These are phyloP conservation scores for Achaetomium macrosporum DNA, from an alignment of 2,329 filamentous ascomycete genomes.

Conservation along the genomic window DNA sequence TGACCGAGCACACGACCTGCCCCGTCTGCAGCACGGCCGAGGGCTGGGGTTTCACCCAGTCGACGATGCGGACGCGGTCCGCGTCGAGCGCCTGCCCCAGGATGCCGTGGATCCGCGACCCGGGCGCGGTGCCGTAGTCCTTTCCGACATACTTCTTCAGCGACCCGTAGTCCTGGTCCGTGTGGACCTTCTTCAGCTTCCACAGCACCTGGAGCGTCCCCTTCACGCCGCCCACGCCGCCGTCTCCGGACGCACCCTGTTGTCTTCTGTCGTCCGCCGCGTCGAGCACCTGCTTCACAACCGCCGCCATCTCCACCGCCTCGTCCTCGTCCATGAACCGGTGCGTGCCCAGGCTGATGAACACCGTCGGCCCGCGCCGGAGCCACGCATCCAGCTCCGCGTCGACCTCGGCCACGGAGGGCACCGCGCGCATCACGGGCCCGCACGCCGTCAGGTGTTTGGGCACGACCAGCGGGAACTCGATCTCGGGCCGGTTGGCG, in stretches of 20 bases:
- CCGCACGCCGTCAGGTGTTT: slow-evolving; percentile 39
- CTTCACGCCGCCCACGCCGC: not conserved
- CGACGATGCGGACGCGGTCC: slow-evolving; percentile 32
- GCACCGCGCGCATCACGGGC: slow-evolving; percentile 37
- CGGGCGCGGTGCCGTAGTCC: not conserved
- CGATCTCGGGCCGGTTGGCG: slow-evolving; percentile 28
- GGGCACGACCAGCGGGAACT: slow-evolving; percentile 33
- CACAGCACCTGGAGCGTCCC: slow-evolving; percentile 34
- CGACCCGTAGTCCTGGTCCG: slow-evolving; percentile 27
- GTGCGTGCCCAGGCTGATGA: slow-evolving; percentile 45
- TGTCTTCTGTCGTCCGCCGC: slow-evolving; percentile 6
- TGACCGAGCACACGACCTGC: slow-evolving; percentile 35
- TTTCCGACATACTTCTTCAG: slow-evolving; percentile 13
- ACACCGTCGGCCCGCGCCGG: slow-evolving; percentile 35
- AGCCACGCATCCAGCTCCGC: slow-evolving; percentile 41
- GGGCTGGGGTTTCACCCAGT: slow-evolving; percentile 38
- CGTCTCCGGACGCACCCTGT: slow-evolving; percentile 13
- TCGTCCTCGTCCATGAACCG: slow-evolving; percentile 29
- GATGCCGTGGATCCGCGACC: slow-evolving; percentile 17
- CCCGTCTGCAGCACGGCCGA: slow-evolving; percentile 33
- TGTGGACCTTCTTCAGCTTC: slow-evolving; percentile 28
- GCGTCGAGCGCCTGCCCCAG: slow-evolving; percentile 26
- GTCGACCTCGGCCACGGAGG: slow-evolving; percentile 32
- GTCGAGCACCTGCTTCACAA: slow-evolving; percentile 34
- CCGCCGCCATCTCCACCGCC: slow-evolving; percentile 35